Evolutionary conservation across 768 basidiomycete genomes (phyloP), one percentile per base, ranked within the genome.

Genomic region (Suillus lakei): DNA sequence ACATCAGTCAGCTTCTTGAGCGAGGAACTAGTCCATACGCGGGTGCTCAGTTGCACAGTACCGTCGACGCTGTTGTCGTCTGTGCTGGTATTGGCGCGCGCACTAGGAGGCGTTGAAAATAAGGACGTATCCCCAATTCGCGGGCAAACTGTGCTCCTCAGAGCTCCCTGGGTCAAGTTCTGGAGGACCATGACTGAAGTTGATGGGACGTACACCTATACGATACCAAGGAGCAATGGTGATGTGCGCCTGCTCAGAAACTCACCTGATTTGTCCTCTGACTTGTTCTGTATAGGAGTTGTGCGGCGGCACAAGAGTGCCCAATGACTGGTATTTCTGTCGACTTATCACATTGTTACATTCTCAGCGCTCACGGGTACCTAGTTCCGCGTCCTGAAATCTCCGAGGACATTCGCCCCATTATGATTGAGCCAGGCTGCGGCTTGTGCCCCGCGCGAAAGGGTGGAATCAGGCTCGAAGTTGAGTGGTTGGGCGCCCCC

Each of bases 371-470:
- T 53, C 39, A 5, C 54, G 89, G 89, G 89, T 87, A 87, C 69
- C 89, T 91, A 0, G 76, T 76, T 3, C 84, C 90, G 4, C 85
- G 91, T 8, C 83, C 84, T 13, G 85, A 90, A 69, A 91, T 85
- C 3, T 88, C 87, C 2, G 73, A 74, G 4, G 82, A 85, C 44
- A 91, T 92, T 3, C 73, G 81, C 46, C 75, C 81, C 2, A 78
- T 85, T 41, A 78, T 86, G 41, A 70, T 86, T 6, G 83, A 83
- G 41, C 82, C 85, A 64, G 85, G 85, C 2, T 84, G 85, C 70
- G 92, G 92, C 3, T 74, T 93, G 56, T 81, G 91, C 3, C 92
- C 91, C 1, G 84, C 76, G 1, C 79, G 92, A 62, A 87, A 85
- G 48, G 89, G 87, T 21, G 91, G 91, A 0, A 80, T 92, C 44